phyloP scores from a whole-genome alignment of 352 stramenopile species.

The Globisporangium ultimum region DNA sequence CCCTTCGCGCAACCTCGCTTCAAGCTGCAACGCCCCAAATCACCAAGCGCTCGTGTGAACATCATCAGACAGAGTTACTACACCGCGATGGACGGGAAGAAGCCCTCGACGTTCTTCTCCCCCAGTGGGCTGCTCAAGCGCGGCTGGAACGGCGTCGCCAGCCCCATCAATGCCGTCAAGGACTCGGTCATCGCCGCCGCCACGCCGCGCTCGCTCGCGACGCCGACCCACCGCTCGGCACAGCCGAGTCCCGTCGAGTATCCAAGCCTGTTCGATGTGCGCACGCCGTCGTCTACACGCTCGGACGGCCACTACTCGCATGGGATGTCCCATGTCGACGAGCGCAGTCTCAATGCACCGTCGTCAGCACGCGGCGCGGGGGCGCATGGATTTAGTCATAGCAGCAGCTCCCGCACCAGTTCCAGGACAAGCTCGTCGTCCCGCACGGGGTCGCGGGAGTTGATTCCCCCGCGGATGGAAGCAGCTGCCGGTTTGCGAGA shows the following conservation, averaged over 20 bases:
- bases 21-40: slow-evolving; percentile 10
- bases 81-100: slow-evolving; percentile 28
- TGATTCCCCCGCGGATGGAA: not conserved
- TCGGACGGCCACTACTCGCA: slow-evolving; percentile 22
- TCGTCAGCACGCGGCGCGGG: slow-evolving; percentile 30
- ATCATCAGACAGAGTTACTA: not conserved
- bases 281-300: slow-evolving; percentile 38
- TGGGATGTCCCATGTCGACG: slow-evolving; percentile 14
- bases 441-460: slow-evolving; percentile 17
- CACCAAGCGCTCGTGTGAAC: slow-evolving; percentile 11
- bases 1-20: slow-evolving; percentile 15
- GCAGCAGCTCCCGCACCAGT: slow-evolving; percentile 23
- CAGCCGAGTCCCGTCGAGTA: slow-evolving; percentile 58
- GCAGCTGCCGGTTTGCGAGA: not conserved
- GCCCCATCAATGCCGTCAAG: slow-evolving; percentile 58
- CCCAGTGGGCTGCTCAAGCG: slow-evolving; percentile 58
- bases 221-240: slow-evolving; percentile 27
- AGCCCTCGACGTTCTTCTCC: slow-evolving; percentile 42
- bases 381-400: slow-evolving; percentile 4
- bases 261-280: slow-evolving; percentile 70
- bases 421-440: slow-evolving; percentile 33
- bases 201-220: slow-evolving; percentile 37
- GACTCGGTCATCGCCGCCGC: slow-evolving; percentile 48
- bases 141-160: slow-evolving; percentile 63
- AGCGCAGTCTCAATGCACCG: slow-evolving; percentile 15